Evolutionary conservation across 2,329 filamentous ascomycete genomes (phyloP).

Genomic region (Aspergillus brasiliensis): DNA sequence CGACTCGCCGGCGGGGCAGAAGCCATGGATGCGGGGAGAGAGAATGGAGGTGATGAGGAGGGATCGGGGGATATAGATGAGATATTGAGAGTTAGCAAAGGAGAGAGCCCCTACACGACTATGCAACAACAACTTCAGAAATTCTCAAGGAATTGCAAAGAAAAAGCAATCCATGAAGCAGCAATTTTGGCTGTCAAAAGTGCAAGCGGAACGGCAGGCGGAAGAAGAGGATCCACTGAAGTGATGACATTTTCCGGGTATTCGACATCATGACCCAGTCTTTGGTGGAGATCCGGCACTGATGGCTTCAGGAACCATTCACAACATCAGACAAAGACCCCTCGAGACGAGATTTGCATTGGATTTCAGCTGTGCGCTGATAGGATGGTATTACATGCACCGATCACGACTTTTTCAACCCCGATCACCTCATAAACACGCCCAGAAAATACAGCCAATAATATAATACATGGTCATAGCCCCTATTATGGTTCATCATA

Average conservation of each 20-base stretch:
- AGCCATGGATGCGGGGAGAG: constrained; percentile 25
- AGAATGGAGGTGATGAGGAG: background rate
- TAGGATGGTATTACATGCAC: background rate
- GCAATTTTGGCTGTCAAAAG: background rate
- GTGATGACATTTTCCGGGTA: constrained; percentile 7
- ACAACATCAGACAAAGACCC: no score
- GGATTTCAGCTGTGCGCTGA: no score
- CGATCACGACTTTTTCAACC: background rate
- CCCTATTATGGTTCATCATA: background rate
- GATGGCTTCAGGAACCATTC: no score
- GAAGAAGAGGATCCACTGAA: constrained; percentile 3
- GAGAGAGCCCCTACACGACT: background rate
- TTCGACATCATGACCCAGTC: constrained; percentile 3
- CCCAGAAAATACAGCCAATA: background rate
- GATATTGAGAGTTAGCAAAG: background rate
- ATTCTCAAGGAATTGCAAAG: background rate
- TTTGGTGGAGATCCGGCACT: no score
- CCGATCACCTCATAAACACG: background rate
- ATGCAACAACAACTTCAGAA: background rate
- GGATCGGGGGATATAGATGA: background rate
- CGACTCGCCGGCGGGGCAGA: constrained; percentile 27
- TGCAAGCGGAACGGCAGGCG: background rate
- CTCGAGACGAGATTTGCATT: no score
- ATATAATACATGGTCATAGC: constrained; percentile 1
- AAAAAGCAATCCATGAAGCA: background rate